Base-by-base conservation (phyloP, 73 alveolate genomes). In the Paramecium sexaurelia region DNA sequence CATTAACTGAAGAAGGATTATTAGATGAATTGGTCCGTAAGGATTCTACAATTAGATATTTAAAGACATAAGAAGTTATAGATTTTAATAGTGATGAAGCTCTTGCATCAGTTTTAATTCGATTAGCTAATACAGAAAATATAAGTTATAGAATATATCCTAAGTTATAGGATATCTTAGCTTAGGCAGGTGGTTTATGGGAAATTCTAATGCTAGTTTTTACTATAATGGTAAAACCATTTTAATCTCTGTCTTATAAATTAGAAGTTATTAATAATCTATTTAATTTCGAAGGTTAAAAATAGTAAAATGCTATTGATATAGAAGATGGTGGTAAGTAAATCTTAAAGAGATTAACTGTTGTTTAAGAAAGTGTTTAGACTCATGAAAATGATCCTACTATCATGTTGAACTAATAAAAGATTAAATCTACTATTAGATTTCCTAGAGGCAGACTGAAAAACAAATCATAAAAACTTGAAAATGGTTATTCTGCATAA, bases 101-200 rank as follows among this genome's bases (percentile, higher is more conserved):
- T 1, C 24, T 71, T 11, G 86, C 86, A 35, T 20, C 55, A n/a
- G 86, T 71, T 71, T 33, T 71, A 6, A 33, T 71, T 71, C 7
- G 43, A 71, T 71, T 71, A 24, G 57, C 55, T 11, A 22, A 71
- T 20, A 32, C 55, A 3, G 86, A 71, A 15, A 78, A 40, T 13
- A 22, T 39, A 20, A 78, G 55, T 78, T 26, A 78, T 5, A 78
- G 73, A 78, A 78, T 45, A 9, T 78, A 78, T 39, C 40, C 68
- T 29, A 78, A 78, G n/a, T n/a, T 78, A n/a, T 22, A 37, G 19
- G 71, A 40, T 24, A 45, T 78, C 11, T 43, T 78, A 9, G 90
- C 75, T 41, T 45, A 78, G 20, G 55, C 55, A 6, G 90, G 90
- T 15, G 90, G 90, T 39, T 78, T 78, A 40, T 78, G 90, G 90